These are phyloP conservation scores for Pigoraptor vietnamica DNA, from an alignment of 78 protist genomes.

Conservation along the genomic window DNA sequence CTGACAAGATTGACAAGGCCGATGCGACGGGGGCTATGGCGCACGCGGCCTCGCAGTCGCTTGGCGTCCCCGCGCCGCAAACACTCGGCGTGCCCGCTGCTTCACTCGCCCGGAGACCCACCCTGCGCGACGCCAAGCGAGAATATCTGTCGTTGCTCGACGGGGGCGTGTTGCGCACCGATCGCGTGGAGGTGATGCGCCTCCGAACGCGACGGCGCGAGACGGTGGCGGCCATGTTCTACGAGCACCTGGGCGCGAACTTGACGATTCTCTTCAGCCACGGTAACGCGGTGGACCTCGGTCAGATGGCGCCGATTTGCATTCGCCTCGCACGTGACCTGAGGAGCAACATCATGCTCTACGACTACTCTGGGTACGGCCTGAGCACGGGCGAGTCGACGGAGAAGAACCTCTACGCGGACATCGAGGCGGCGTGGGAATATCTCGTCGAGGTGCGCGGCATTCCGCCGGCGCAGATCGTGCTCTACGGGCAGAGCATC, in stretches of 20 bases:
- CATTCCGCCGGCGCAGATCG: background rate
- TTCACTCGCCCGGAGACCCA: background rate
- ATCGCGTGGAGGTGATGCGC: background rate
- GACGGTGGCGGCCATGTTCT: background rate
- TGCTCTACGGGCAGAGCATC: background rate
- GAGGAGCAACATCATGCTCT: background rate
- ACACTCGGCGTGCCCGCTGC: background rate
- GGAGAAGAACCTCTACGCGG: background rate
- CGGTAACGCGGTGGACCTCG: background rate
- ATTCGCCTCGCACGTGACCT: background rate
- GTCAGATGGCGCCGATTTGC: background rate
- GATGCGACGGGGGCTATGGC: background rate
- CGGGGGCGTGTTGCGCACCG: background rate
- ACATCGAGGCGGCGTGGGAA: background rate
- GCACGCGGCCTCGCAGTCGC: too few relatives aligned
- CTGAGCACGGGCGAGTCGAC: background rate
- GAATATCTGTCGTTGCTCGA: background rate
- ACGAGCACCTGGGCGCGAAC: background rate
- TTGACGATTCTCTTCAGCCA: background rate
- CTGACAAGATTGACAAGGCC: background rate
- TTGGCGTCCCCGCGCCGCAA: background rate
- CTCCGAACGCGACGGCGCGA: background rate
- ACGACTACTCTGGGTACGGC: slow-evolving; percentile 1
- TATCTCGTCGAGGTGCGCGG: too few relatives aligned
- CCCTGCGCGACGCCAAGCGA: background rate